Evolutionary conservation across 2,329 filamentous ascomycete genomes (phyloP).

Genomic region (Corynespora cassiicola): DNA sequence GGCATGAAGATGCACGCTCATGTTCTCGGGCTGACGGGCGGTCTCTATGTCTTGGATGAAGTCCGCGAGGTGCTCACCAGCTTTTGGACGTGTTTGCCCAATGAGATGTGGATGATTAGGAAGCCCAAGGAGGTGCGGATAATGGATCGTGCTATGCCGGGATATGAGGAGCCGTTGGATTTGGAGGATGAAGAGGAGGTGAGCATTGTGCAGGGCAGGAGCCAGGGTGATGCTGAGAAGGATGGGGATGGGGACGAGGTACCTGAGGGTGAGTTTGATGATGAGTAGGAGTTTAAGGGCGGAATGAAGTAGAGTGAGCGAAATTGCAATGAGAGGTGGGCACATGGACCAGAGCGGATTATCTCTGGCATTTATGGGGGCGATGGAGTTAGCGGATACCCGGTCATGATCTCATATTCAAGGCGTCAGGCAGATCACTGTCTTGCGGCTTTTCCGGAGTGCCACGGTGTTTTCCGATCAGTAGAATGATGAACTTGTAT

Average conservation of each 20-base stretch:
- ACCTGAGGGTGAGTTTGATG: conserved; percentile 23
- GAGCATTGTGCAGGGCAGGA: conserved; percentile 11
- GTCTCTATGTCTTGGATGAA: conserved; percentile 44
- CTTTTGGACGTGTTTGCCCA: conserved; percentile 53
- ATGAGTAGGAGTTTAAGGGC: too few relatives aligned
- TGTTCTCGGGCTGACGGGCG: conserved; percentile 29
- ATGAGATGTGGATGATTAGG: conserved; percentile 47
- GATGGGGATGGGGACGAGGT: conserved; percentile 13
- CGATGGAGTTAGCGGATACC: too few relatives aligned
- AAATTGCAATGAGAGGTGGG: too few relatives aligned
- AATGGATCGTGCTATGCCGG: conserved; percentile 29
- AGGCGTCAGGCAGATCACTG: too few relatives aligned
- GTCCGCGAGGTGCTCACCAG: conserved; percentile 48
- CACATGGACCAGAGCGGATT: too few relatives aligned
- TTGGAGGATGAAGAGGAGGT: conserved; percentile 18
- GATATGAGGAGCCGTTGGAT: conserved; percentile 16
- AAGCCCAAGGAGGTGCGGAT: conserved; percentile 36
- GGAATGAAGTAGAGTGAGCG: too few relatives aligned
- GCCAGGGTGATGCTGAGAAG: too few relatives aligned
- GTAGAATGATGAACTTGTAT: too few relatives aligned
- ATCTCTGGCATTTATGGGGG: too few relatives aligned
- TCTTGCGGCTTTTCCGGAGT: too few relatives aligned
- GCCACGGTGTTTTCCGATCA: too few relatives aligned
- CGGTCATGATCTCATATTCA: too few relatives aligned
- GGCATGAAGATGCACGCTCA: conserved; percentile 60